These are phyloP conservation scores for Neocucurbitaria cava DNA, from an alignment of 2,329 filamentous ascomycete genomes.

Conservation along the genomic window DNA sequence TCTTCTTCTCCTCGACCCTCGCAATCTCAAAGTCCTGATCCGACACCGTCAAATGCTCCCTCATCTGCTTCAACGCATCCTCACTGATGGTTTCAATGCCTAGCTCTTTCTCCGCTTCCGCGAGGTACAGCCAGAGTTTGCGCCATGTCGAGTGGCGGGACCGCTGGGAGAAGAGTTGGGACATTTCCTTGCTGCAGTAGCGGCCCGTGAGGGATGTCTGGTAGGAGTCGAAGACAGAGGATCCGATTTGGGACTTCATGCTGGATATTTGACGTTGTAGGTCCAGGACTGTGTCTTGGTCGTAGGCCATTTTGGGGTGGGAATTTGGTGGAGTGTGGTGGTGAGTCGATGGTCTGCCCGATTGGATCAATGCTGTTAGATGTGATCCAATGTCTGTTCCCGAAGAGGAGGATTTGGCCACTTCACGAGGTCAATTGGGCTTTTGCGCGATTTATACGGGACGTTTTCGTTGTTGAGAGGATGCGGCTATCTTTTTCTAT, in stretches of 20 bases:
- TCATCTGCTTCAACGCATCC: constrained; percentile 61
- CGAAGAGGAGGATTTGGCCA: too few relatives aligned
- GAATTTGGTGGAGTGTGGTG: constrained; percentile 4
- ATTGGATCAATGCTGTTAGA: neutral
- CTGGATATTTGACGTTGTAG: constrained; percentile 29
- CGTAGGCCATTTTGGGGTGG: constrained; percentile 18
- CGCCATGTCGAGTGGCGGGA: constrained; percentile 81
- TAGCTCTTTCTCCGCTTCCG: constrained; percentile 81
- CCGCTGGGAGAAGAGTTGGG: constrained; percentile 78
- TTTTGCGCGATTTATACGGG: neutral
- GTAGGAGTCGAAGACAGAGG: constrained; percentile 33
- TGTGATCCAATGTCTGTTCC: neutral
- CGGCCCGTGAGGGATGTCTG: constrained; percentile 50
- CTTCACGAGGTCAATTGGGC: neutral
- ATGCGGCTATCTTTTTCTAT: constrained; percentile 27
- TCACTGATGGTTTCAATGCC: constrained; percentile 74
- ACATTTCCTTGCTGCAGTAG: constrained; percentile 67
- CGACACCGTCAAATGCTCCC: constrained; percentile 52
- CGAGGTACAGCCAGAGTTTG: constrained; percentile 83
- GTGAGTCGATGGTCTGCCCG: constrained; percentile 11
- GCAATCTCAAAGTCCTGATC: constrained; percentile 58
- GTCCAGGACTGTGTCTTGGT: constrained; percentile 27
- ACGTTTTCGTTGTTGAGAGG: constrained; percentile 1
- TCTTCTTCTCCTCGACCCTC: constrained; percentile 58
- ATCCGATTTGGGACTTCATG: constrained; percentile 29